Evolutionary conservation across 2,329 filamentous ascomycete species (phyloP).

Genomic region (Verticillium longisporum): DNA sequence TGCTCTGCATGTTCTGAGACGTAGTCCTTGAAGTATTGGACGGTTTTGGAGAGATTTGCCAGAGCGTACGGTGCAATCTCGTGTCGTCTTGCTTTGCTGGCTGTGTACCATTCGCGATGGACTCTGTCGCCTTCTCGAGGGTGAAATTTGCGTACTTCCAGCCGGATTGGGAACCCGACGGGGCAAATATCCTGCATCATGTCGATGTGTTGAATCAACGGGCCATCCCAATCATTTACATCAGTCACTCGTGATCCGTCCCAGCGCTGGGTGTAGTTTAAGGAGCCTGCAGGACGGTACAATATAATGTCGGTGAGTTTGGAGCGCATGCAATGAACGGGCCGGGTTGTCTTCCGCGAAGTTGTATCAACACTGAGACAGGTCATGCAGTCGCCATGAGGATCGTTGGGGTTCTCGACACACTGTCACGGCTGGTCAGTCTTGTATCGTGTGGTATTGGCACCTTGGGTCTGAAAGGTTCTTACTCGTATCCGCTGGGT

Average conservation of each 20-base stretch:
- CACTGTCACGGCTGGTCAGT: slow-evolving; percentile 22
- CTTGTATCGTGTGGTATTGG: background rate
- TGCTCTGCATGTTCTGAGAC: slow-evolving; percentile 20
- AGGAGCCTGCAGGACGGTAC: slow-evolving; percentile 31
- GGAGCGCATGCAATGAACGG: slow-evolving; percentile 33
- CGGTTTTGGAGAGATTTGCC: slow-evolving; percentile 25
- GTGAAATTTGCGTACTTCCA: slow-evolving; percentile 34
- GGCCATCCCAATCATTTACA: slow-evolving; percentile 25
- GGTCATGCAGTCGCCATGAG: slow-evolving; percentile 27
- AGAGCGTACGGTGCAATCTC: slow-evolving; percentile 33
- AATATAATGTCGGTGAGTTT: slow-evolving; percentile 32
- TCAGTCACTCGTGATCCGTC: slow-evolving; percentile 31
- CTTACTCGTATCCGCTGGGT: slow-evolving; percentile 36
- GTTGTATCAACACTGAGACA: slow-evolving; percentile 28
- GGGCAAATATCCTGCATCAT: slow-evolving; percentile 29
- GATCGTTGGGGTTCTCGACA: slow-evolving; percentile 19
- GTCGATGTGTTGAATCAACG: slow-evolving; percentile 23
- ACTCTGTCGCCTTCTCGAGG: slow-evolving; percentile 29
- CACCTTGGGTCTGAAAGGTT: slow-evolving; percentile 1
- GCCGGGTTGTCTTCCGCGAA: slow-evolving; percentile 40
- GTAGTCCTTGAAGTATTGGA: slow-evolving; percentile 25
- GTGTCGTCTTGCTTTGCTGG: slow-evolving; percentile 16
- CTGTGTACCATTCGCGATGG: slow-evolving; percentile 29
- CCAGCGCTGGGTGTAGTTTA: slow-evolving; percentile 38
- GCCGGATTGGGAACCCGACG: slow-evolving; percentile 19